These are phyloP conservation scores for Colletotrichum sp. DNA, from an alignment of 2,329 filamentous ascomycete species.

Conservation along the genomic window DNA sequence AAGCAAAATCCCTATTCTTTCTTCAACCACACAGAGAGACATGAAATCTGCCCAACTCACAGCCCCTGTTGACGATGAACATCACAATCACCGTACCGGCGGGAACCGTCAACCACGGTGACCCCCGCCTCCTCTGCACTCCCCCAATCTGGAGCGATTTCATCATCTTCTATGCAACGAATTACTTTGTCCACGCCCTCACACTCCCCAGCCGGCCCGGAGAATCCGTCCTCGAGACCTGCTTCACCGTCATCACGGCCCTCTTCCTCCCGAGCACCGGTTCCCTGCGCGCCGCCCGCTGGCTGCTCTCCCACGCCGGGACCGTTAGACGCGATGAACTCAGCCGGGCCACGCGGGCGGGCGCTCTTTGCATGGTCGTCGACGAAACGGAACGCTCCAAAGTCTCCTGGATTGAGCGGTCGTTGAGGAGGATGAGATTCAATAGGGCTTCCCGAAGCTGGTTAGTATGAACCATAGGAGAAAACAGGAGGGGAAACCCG, in stretches of 20 bases:
- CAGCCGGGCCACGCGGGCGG: constrained; percentile 20
- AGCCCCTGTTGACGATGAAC: background rate
- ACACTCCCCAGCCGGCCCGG: constrained; percentile 25
- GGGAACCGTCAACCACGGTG: constrained; percentile 15
- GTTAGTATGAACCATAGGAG: background rate
- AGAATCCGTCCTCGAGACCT: constrained; percentile 15
- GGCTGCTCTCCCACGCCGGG: constrained; percentile 12
- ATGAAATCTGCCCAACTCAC: background rate
- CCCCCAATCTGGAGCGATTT: constrained; percentile 24
- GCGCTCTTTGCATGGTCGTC: constrained; percentile 27
- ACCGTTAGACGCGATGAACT: constrained; percentile 15
- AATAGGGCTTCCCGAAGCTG: constrained; percentile 8
- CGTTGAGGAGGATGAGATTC: constrained; percentile 11
- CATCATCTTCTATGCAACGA: constrained; percentile 27
- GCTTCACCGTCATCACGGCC: constrained; percentile 4
- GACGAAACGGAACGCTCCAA: constrained; percentile 9
- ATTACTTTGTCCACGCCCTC: constrained; percentile 29
- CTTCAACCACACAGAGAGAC: background rate
- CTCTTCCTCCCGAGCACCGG: constrained; percentile 24
- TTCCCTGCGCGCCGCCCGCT: constrained; percentile 17
- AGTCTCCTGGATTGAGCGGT: constrained; percentile 11
- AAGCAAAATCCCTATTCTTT: background rate
- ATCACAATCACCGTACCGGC: constrained; percentile 4
- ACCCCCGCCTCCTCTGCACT: constrained; percentile 25
- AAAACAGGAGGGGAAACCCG: background rate